Base-by-base conservation (phyloP, 2,329 filamentous ascomycete genomes). In the Penicillium sp. region DNA sequence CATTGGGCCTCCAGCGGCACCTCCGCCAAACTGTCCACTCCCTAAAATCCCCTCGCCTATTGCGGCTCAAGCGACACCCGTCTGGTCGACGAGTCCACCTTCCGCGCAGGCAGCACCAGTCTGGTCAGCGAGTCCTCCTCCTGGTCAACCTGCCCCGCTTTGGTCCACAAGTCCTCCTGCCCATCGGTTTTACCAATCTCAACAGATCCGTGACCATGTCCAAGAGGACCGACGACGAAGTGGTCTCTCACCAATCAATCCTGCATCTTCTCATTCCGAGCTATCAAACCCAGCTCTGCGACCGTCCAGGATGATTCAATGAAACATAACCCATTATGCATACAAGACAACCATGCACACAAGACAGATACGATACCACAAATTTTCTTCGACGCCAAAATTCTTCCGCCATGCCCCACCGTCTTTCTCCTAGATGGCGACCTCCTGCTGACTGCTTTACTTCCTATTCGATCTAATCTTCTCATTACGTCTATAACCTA, bases 21-120 rank as follows among this genome's bases (percentile, higher is more conserved):
- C 74, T 42, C 74, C 74, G 37, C 74, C 74, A 4, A 74, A 71
- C 43, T 75, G 70, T 42, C 74, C 74, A 1, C 61, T 76, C 3
- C 74, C 74, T 4, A 71, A 75, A 46, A 70, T 76, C 1, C 74
- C 74, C 7, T 68, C 67, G 0, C 63, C 67, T 8, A 42, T 58
- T 19, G 38, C 58, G 10, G 55, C 59, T 42, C 65, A 68, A 53
- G 52, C 49, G n/a, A 56, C 58, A 25, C 57, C 64, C 1, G 45
- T 57, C 14, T 65, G 52, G 60, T 59, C 65, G 4, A 25, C 58
- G 5, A 60, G 30, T 22, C 54, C 65, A 13, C 56, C 60, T 2
- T 40, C 35, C 1, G 37, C 59, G 38, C 65, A 68, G 48, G 51
- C 43, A 25, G 58, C 58, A 26, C 57, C 64, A 2, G 42, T 55